Evolutionary conservation across 2,329 filamentous ascomycete species (phyloP).

Genomic region (Phaeosphaeriaceae sp.): DNA sequence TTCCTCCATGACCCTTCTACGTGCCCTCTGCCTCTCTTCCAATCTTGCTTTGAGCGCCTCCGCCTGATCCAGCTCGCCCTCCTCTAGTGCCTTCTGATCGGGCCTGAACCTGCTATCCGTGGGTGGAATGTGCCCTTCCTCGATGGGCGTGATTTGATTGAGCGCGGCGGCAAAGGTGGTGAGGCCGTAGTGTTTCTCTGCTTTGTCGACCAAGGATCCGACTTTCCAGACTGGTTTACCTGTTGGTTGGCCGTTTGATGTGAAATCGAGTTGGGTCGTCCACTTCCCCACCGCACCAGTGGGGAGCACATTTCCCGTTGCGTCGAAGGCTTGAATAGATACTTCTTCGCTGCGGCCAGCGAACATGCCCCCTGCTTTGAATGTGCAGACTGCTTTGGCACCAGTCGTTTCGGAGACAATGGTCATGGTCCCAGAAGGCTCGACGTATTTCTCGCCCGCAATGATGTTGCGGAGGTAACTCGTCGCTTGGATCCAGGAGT

Average conservation of each 20-base stretch:
- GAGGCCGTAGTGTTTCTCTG: slow-evolving; percentile 80
- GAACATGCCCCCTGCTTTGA: slow-evolving; percentile 96
- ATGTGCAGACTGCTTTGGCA: slow-evolving; percentile 87
- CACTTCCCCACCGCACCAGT: slow-evolving; percentile 92
- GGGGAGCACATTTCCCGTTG: slow-evolving; percentile 81
- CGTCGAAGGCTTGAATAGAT: slow-evolving; percentile 82
- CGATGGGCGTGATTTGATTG: slow-evolving; percentile 87
- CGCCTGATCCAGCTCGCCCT: slow-evolving; percentile 94
- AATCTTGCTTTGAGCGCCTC: slow-evolving; percentile 93
- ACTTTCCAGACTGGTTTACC: slow-evolving; percentile 66
- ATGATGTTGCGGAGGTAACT: slow-evolving; percentile 98
- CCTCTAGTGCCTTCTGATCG: slow-evolving; percentile 97
- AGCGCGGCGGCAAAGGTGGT: slow-evolving; percentile 95
- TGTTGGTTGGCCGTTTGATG: slow-evolving; percentile 90
- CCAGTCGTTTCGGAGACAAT: slow-evolving; percentile 97
- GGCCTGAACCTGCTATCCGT: slow-evolving; percentile 93
- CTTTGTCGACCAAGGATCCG: slow-evolving; percentile 54
- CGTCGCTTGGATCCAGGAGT: slow-evolving; percentile 99
- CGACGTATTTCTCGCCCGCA: slow-evolving; percentile 93
- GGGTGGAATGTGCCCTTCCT: slow-evolving; percentile 79
- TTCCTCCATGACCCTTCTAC: slow-evolving; percentile 75
- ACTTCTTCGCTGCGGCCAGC: slow-evolving; percentile 90
- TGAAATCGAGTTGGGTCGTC: slow-evolving; percentile 97
- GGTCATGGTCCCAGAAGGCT: slow-evolving; percentile 97
- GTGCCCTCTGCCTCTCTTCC: slow-evolving; percentile 87